These are phyloP conservation scores for Ceratobasidium sp. DNA, from an alignment of 1,284 basidiomycete genomes.

Conservation along the genomic window DNA sequence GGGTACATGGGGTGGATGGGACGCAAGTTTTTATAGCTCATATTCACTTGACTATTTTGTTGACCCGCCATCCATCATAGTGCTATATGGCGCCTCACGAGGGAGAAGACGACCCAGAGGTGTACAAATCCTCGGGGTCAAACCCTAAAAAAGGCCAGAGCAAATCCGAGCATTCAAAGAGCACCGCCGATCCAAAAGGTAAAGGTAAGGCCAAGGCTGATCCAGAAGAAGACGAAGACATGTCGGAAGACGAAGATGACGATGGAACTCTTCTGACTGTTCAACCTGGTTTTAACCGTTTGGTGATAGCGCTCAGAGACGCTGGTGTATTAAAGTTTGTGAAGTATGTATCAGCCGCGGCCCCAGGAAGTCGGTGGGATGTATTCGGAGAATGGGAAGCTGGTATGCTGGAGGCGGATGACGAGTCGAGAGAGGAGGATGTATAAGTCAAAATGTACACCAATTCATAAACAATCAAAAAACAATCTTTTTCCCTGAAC, in stretches of 20 bases:
- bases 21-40: constrained; percentile 58
- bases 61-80: constrained; percentile 50
- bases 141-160: constrained; percentile 45
- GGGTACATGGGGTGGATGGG: constrained; percentile 93
- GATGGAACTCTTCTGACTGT: constrained; percentile 88
- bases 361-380: constrained; percentile 90
- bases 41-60: background rate
- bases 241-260: constrained; percentile 66
- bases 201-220: constrained; percentile 43
- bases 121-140: constrained; percentile 70
- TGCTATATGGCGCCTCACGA: constrained; percentile 95
- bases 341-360: constrained; percentile 89
- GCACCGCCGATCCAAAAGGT: background rate
- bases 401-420: constrained; percentile 55
- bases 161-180: constrained; percentile 38
- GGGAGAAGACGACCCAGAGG: constrained; percentile 92
- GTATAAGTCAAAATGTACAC: constrained; percentile 52
- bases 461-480: constrained; percentile 59
- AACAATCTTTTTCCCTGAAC: constrained; percentile 81
- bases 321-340: constrained; percentile 93
- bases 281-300: constrained; percentile 89
- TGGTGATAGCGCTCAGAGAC: constrained; percentile 90
- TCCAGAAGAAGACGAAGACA: constrained; percentile 51
- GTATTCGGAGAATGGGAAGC: constrained; percentile 89
- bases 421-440: constrained; percentile 63